phyloP scores from a whole-genome alignment of 805 yeast species.

The Candida manassasensis region DNA sequence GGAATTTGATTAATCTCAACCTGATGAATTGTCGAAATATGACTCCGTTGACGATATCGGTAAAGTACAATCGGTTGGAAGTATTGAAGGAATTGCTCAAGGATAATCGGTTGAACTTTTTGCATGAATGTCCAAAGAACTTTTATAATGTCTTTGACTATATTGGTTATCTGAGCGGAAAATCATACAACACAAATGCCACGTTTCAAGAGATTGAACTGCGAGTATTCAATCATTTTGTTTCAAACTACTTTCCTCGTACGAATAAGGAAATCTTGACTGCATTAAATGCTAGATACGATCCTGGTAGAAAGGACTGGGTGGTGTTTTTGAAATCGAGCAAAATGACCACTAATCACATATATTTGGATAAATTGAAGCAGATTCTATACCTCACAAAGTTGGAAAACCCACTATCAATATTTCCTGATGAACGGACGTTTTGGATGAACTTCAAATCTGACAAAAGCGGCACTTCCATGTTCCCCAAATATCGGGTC shows the following conservation, averaged over 20 bases:
- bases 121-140: constrained; percentile 28
- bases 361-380: constrained; percentile 15
- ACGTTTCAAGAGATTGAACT: constrained; percentile 22
- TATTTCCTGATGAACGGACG: constrained; percentile 16
- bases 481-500: constrained; percentile 41
- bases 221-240: constrained; percentile 16
- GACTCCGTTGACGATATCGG: constrained; percentile 69
- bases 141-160: constrained; percentile 36
- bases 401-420: constrained; percentile 15
- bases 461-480: constrained; percentile 21
- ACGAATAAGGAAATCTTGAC: constrained; percentile 10
- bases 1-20: constrained; percentile 44
- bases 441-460: constrained; percentile 25
- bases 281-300: constrained; percentile 34
- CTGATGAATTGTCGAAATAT: constrained; percentile 51
- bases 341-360: constrained; percentile 10
- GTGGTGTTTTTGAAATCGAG: constrained; percentile 18
- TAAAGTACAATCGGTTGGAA: constrained; percentile 61
- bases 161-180: constrained; percentile 29
- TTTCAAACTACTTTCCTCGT: constrained; percentile 19
- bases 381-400: constrained; percentile 23
- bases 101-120: constrained; percentile 42
- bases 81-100: constrained; percentile 50
- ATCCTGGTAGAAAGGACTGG: constrained; percentile 30
- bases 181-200: constrained; percentile 15